Conservation (phyloP, 2,329 filamentous ascomycete genomes). For the Diplodia mutila region DNA sequence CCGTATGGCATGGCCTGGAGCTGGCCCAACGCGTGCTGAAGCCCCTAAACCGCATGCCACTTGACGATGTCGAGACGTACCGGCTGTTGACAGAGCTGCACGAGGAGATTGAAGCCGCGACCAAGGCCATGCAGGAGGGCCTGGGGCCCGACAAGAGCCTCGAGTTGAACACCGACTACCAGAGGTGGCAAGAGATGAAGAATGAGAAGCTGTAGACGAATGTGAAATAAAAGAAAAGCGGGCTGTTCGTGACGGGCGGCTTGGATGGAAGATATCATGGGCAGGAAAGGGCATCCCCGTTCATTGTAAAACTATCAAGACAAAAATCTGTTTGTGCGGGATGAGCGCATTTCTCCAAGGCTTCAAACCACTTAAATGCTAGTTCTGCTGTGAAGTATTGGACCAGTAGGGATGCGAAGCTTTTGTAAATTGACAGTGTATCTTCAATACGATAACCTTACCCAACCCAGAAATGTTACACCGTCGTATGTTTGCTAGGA, state of each 20-base stretch:
- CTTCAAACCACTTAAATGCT: too few species aligned
- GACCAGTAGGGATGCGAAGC: too few species aligned
- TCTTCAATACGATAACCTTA: too few species aligned
- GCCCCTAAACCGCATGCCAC: slow-evolving; percentile 38
- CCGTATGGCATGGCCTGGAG: slow-evolving; percentile 50
- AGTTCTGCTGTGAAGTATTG: too few species aligned
- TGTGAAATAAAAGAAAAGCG: too few species aligned
- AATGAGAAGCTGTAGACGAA: neutral
- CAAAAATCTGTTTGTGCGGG: too few species aligned
- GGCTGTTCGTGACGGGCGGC: too few species aligned
- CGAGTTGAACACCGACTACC: neutral
- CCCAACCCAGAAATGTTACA: too few species aligned
- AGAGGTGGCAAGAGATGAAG: neutral
- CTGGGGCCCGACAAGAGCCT: neutral
- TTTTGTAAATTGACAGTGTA: too few species aligned
- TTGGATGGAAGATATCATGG: neutral
- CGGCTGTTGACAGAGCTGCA: neutral
- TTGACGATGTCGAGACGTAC: slow-evolving; percentile 31
- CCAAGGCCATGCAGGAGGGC: neutral
- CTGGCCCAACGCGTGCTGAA: slow-evolving; percentile 47
- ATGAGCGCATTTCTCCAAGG: too few species aligned
- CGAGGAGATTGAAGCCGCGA: neutral
- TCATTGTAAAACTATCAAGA: neutral
- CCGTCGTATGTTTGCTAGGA: too few species aligned
- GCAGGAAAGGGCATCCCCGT: neutral